These are phyloP conservation scores for Globisporangium spiculum DNA, from an alignment of 352 stramenopile genomes.

Conservation along the genomic window DNA sequence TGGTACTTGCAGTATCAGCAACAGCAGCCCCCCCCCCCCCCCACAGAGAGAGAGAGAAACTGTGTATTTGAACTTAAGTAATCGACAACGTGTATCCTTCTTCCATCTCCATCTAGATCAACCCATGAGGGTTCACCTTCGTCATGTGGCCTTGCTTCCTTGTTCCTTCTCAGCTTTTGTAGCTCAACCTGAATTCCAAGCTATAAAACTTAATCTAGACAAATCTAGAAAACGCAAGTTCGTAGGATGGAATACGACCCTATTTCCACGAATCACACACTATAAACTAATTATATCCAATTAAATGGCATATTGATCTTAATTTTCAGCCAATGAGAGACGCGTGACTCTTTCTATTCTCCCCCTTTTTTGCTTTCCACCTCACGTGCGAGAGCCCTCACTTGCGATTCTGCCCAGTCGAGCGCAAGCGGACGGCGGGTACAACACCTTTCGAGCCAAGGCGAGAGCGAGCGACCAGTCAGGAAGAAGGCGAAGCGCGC, in stretches of 20 bases:
- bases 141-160: neutral
- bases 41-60: neutral
- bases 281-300: neutral
- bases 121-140: neutral
- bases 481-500: neutral
- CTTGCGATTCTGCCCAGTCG: conserved; percentile 12
- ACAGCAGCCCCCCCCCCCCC: neutral
- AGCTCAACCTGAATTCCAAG: neutral
- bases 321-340: neutral
- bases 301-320: neutral
- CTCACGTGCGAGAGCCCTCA: conserved; percentile 2
- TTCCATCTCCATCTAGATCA: neutral
- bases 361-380: conserved; percentile 1
- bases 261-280: neutral
- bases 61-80: neutral
- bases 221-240: neutral
- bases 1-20: neutral
- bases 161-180: neutral
- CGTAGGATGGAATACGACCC: no score
- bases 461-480: neutral
- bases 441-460: neutral
- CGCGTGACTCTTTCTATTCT: neutral
- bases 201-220: neutral
- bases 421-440: conserved; percentile 2
- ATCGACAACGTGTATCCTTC: neutral